Base-by-base conservation (phyloP, 441 rosid species). In the Erodium trifolium region DNA sequence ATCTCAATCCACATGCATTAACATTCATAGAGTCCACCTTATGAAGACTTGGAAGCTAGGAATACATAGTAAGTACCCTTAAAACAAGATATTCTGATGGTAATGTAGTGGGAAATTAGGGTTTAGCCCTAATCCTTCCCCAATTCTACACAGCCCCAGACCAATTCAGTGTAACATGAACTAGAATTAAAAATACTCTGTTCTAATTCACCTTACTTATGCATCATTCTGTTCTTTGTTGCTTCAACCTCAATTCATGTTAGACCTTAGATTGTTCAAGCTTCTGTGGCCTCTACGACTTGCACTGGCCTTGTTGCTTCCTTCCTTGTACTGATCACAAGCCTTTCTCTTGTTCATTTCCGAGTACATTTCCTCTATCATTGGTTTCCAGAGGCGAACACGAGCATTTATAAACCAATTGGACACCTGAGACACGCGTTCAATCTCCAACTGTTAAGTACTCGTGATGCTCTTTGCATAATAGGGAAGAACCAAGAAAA, bases 361-460 rank as follows among this genome's bases (percentile, higher is more conserved):
- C n/a, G 63, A 59, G 63, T 59, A 59, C 63, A 59, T 59, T 11
- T 59, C 63, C 63, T 59, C 63, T 11, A 59, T 59, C 63, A 59
- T 59, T 6, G 63, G 63, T 18, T 59, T 59, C 63, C 63, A 59
- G 7, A 59, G 63, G 11, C 63, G 29, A 6, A 59, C 63, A 2
- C 63, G 63, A 18, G 63, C 63, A 10, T 57, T 57, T 57, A 57
- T 57, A 18, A 57, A 57, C 63, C 63, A 57, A 57, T 57, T 57
- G 31, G 63, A 59, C 31, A 59, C 63, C 63, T 59, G 31, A 55
- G 12, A 5, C 2, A 16, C 62, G 16, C 18, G 2, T 23, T 23
- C 27, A 18, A 55, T 55, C 19, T 55, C 16, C 23, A 11, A 55
- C 7, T 55, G 57, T 12, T 51, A 14, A 14, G 7, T 13, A 53